Base-by-base conservation (phyloP, 139 green algal species). In the Eudorina sp. region DNA sequence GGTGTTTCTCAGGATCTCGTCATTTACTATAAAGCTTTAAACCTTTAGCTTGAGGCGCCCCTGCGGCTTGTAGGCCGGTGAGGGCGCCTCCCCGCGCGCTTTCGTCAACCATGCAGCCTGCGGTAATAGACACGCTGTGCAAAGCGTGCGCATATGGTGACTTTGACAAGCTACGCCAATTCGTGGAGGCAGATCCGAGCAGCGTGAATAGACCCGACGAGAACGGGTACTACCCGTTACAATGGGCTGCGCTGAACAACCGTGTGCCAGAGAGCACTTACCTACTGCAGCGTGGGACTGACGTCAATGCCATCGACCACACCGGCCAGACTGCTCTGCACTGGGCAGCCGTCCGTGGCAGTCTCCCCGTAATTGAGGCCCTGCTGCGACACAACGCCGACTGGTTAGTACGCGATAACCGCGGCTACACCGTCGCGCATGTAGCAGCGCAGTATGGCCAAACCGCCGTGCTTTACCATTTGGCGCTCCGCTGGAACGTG, bases 191-290 rank as follows among this genome's bases (percentile, higher is more conserved):
- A 4, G 92, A 96, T 41, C 90, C 94, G 1, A 53, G 53, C 1
- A 91, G 84, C 53, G 88, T 96, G 29, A 93, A 94, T 73, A 81
- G 76, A 31, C 90, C 94, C 8, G 95, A 98, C 58, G 94, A 95
- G 46, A 90, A 95, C 77, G 96, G 94, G 2, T 96, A 94, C 43
- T 85, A 80, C 25, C 86, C 91, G 40, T 77, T 92, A 3, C 91
- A 99, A 80, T 99, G 97, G 97, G 97, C 97, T 2, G 96, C 97
- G 8, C 91, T 99, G 25, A 99, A 99, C 95, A 98, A 99, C 84
- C 92, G 95, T 11, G 92, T 97, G 11, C 91, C 90, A 1, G 92
- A 96, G 19, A 89, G 94, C 14, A 95, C 81, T 4, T 97, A 94
- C 46, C 88, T 99, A 21, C 68, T 99, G 3, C 90, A 94, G 25